These are phyloP conservation scores for Penicillium sclerotiorum DNA, from an alignment of 2,329 filamentous ascomycete species.

Conservation along the genomic window DNA sequence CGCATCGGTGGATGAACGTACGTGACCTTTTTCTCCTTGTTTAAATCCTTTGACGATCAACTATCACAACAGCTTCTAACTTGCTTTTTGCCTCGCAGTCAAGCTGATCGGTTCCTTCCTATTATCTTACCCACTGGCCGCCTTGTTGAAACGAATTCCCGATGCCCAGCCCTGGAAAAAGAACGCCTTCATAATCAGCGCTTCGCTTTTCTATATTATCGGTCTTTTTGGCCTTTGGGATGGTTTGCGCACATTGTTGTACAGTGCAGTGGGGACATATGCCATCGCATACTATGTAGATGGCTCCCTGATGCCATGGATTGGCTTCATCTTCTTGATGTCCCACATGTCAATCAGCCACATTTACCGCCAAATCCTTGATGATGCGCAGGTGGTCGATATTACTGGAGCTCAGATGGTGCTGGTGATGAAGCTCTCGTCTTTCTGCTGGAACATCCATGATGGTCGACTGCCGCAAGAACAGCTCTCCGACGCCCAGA, in stretches of 20 bases:
- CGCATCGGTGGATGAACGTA: constrained; percentile 67
- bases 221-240: constrained; percentile 92
- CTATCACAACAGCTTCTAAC: constrained; percentile 7
- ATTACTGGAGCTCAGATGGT: constrained; percentile 98
- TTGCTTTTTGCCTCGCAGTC: constrained; percentile 65
- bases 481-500: constrained; percentile 84
- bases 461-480: constrained; percentile 80
- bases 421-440: constrained; percentile 92
- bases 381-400: constrained; percentile 71
- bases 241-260: constrained; percentile 75
- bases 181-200: constrained; percentile 80
- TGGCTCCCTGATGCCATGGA: constrained; percentile 96
- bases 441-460: constrained; percentile 97
- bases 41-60: too few species aligned
- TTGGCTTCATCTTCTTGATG: constrained; percentile 93
- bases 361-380: constrained; percentile 73
- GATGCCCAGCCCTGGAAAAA: constrained; percentile 82
- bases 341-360: constrained; percentile 91
- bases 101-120: constrained; percentile 92
- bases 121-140: constrained; percentile 88
- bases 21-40: constrained; percentile 10
- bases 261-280: constrained; percentile 80
- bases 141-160: constrained; percentile 83
- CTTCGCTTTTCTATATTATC: constrained; percentile 86
- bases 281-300: constrained; percentile 79